Percentiles rank a stretch among this genome's conserved stretches.
Conservation (phyloP, 768 basidiomycete species). For the Naganishia randhawae region DNA sequence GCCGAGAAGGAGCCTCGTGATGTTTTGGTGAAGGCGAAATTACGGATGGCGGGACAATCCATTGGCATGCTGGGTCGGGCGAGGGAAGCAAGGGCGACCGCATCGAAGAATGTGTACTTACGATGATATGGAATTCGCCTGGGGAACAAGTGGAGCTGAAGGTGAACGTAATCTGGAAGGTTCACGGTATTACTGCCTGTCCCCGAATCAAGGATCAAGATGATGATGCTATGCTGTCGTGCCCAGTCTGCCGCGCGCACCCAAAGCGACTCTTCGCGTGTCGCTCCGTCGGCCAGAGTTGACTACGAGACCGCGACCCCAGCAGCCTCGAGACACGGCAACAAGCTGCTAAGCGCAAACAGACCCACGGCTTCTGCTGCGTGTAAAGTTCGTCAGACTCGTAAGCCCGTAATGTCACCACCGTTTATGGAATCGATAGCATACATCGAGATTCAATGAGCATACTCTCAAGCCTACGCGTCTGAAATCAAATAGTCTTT, state of each 20-base stretch:
- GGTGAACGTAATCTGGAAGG: background rate
- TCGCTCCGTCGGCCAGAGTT: background rate
- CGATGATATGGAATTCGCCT: background rate
- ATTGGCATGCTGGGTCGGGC: background rate
- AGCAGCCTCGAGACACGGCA: too few species aligned
- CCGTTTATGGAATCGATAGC: too few species aligned
- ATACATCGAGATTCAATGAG: too few species aligned
- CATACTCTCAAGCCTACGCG: too few species aligned
- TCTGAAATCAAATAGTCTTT: too few species aligned
- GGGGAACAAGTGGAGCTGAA: background rate
- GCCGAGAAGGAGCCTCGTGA: background rate
- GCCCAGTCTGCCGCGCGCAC: background rate
- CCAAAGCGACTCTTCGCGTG: background rate
- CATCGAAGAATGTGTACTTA: background rate
- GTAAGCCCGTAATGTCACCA: too few species aligned
- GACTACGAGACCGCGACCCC: too few species aligned
- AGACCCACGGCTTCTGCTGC: too few species aligned
- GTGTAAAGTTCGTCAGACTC: too few species aligned
- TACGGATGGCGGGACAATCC: background rate
- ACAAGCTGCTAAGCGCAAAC: too few species aligned
- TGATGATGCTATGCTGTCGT: background rate
- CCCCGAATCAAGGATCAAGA: background rate
- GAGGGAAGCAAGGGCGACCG: background rate
- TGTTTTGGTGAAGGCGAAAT: too few species aligned
- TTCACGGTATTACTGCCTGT: background rate